phyloP scores from a whole-genome alignment of 139 green algal species.

The Pedinophyceae sp. region DNA sequence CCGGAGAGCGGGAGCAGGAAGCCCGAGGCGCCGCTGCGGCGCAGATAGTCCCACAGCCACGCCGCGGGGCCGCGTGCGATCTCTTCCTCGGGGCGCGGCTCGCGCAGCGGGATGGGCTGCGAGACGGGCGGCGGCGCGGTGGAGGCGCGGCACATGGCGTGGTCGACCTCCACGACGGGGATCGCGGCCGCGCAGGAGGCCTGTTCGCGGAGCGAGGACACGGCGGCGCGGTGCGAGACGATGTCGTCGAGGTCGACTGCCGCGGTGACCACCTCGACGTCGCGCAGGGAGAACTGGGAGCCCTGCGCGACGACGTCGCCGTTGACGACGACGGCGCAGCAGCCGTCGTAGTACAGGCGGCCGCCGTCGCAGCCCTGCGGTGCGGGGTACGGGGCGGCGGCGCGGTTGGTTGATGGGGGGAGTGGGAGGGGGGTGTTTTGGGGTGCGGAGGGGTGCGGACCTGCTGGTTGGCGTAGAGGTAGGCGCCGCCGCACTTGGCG shows the following conservation, averaged over 20 bases:
- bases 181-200: slow-evolving; percentile 8
- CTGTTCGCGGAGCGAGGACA: slow-evolving; percentile 56
- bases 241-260: slow-evolving; percentile 85
- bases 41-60: slow-evolving; percentile 97
- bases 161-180: background rate
- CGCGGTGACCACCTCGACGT: slow-evolving; percentile 75
- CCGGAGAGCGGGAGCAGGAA: slow-evolving; percentile 85
- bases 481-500: slow-evolving; percentile 78
- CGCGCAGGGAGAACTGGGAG: slow-evolving; percentile 45
- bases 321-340: slow-evolving; percentile 67
- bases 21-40: slow-evolving; percentile 56
- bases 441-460: too few relatives aligned
- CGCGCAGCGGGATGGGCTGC: slow-evolving; percentile 6
- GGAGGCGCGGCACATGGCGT: too few relatives aligned
- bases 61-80: slow-evolving; percentile 82
- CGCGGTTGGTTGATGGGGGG: too few relatives aligned
- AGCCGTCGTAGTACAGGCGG: slow-evolving; percentile 88
- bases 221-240: slow-evolving; percentile 32
- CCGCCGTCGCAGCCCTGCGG: slow-evolving; percentile 90
- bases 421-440: too few relatives aligned
- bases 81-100: slow-evolving; percentile 67
- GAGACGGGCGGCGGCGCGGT: too few relatives aligned
- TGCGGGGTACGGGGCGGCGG: slow-evolving; percentile 95
- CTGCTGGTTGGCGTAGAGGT: slow-evolving; percentile 96
- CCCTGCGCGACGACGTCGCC: slow-evolving; percentile 68